phyloP scores from a whole-genome alignment of 805 yeast species.

The Naumovozyma castellii region DNA sequence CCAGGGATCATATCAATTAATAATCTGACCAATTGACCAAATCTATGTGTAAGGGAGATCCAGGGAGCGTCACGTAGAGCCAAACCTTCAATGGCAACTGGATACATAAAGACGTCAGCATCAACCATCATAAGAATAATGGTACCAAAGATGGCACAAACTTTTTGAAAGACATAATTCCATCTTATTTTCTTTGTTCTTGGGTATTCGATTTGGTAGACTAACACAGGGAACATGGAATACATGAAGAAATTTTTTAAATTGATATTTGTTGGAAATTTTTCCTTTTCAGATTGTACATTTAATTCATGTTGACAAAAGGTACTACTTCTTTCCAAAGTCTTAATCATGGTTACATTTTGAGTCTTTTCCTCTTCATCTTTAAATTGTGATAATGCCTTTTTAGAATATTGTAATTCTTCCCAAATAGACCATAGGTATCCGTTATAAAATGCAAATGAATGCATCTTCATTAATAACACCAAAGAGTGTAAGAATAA shows the following conservation, averaged over 20 bases:
- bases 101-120: conserved; percentile 66
- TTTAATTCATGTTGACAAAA: conserved; percentile 66
- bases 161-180: conserved; percentile 53
- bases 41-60: conserved; percentile 13
- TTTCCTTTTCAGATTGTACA: conserved; percentile 36
- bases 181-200: conserved; percentile 58
- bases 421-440: conserved; percentile 59
- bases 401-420: conserved; percentile 44
- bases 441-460: conserved; percentile 85
- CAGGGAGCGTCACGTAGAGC: conserved; percentile 32
- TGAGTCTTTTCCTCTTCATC: conserved; percentile 17
- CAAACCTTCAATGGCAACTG: conserved; percentile 52
- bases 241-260: conserved; percentile 56
- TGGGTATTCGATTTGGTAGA: conserved; percentile 72
- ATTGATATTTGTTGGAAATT: conserved; percentile 67
- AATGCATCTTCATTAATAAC: conserved; percentile 87
- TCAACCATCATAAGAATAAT: conserved; percentile 71
- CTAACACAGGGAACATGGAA: conserved; percentile 83
- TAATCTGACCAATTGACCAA: conserved; percentile 20
- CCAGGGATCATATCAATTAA: conserved; percentile 68
- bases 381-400: conserved; percentile 34
- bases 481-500: conserved; percentile 77
- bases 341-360: conserved; percentile 21
- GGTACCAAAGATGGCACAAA: conserved; percentile 74
- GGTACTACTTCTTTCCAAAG: conserved; percentile 40